A percentile compares a stretch with the other conserved stretches of the same genome.
Evolutionary conservation across 2,329 filamentous ascomycete genomes (phyloP).

Genomic region (Fusarium coffeatum): DNA sequence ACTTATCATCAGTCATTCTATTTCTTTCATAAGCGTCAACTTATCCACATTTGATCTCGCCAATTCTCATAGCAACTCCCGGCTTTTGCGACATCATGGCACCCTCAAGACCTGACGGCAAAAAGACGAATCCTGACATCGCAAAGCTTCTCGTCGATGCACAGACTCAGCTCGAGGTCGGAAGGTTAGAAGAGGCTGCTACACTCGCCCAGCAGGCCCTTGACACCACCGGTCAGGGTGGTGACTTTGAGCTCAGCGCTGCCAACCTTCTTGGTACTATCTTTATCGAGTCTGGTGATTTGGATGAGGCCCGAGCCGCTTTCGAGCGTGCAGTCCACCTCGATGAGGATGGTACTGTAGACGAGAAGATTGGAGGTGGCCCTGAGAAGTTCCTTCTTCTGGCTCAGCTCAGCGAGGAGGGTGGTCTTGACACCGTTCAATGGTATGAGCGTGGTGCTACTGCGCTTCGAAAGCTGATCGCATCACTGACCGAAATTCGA

Average conservation of each 20-base stretch:
- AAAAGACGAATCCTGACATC: constrained; percentile 51
- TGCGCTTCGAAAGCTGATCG: constrained; percentile 78
- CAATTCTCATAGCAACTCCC: constrained; percentile 12
- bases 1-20: neutral
- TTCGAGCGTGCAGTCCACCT: constrained; percentile 80
- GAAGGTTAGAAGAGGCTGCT: constrained; percentile 56
- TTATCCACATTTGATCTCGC: neutral
- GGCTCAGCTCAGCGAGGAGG: constrained; percentile 84
- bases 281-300: constrained; percentile 82
- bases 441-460: constrained; percentile 79
- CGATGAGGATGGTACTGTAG: constrained; percentile 78
- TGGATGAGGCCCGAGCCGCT: constrained; percentile 76
- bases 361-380: constrained; percentile 80
- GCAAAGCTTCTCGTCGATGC: constrained; percentile 54
- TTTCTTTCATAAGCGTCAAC: neutral
- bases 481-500: constrained; percentile 64
- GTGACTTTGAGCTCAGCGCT: constrained; percentile 70
- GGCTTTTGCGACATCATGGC: constrained; percentile 51
- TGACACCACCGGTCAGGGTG: constrained; percentile 56
- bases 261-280: constrained; percentile 85
- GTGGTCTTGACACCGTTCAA: constrained; percentile 71
- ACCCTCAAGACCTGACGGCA: constrained; percentile 54
- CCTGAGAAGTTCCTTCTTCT: constrained; percentile 96
- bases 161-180: constrained; percentile 56
- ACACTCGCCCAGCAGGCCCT: constrained; percentile 58